Evolutionary conservation across 2,329 filamentous ascomycete species (phyloP).

Genomic region (Xylariomycetidae sp.): DNA sequence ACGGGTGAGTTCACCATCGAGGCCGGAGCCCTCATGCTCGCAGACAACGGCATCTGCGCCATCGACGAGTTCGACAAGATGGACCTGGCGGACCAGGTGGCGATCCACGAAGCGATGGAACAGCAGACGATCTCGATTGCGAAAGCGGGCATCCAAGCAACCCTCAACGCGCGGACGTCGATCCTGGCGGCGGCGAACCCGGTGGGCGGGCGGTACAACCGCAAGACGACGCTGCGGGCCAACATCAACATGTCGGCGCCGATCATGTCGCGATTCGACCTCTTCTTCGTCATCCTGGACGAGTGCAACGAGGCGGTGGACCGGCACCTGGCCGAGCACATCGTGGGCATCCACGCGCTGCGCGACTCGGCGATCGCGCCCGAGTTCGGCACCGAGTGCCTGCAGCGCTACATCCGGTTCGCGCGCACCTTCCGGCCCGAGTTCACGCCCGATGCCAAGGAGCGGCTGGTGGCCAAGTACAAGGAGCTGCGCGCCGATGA

Average conservation of each 20-base stretch:
- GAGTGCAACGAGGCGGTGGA: slow-evolving; percentile 93
- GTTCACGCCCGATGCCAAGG: slow-evolving; percentile 82
- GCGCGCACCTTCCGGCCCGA: slow-evolving; percentile 90
- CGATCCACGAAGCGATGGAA: slow-evolving; percentile 99
- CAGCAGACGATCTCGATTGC: slow-evolving; percentile 99
- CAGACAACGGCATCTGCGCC: slow-evolving; percentile 93
- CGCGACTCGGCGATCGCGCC: slow-evolving; percentile 87
- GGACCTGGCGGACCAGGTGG: slow-evolving; percentile 94
- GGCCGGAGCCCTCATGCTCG: slow-evolving; percentile 94
- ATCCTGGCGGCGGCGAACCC: slow-evolving; percentile 96
- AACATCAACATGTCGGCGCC: slow-evolving; percentile 99
- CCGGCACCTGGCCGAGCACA: slow-evolving; percentile 86
- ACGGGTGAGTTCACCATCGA: slow-evolving; percentile 99
- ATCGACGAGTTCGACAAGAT: slow-evolving; percentile 99
- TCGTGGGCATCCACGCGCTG: slow-evolving; percentile 87
- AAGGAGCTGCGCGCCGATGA: slow-evolving; percentile 93
- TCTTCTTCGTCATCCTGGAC: slow-evolving; percentile 96
- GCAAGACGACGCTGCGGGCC: slow-evolving; percentile 83
- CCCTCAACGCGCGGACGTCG: slow-evolving; percentile 88
- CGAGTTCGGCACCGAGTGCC: slow-evolving; percentile 91
- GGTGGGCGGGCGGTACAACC: slow-evolving; percentile 92
- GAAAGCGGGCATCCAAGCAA: slow-evolving; percentile 97
- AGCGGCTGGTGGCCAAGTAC: slow-evolving; percentile 83
- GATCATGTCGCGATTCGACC: slow-evolving; percentile 98
- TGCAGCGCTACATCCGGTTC: slow-evolving; percentile 96